These are phyloP conservation scores for Paxillus involutus DNA, from an alignment of 768 basidiomycete species.

Conservation along the genomic window DNA sequence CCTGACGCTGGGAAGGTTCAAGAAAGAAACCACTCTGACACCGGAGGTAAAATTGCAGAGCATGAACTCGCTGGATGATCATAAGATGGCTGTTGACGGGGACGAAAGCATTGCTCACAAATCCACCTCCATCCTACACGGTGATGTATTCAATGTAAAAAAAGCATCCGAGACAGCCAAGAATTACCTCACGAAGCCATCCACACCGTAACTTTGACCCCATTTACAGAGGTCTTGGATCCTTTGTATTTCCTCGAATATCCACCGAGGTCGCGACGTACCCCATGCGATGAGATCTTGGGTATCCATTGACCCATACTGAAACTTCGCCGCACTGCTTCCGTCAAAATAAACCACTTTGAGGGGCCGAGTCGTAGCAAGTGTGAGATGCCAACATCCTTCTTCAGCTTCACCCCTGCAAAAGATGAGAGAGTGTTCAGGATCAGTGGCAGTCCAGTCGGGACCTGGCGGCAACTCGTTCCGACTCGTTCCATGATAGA, in stretches of 20 bases:
- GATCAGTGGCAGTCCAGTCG: conserved; percentile 31
- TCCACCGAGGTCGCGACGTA: conserved; percentile 16
- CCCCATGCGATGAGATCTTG: conserved; percentile 37
- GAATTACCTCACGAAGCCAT: conserved; percentile 32
- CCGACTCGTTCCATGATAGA: conserved; percentile 28
- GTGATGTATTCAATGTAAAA: neutral
- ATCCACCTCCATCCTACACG: conserved; percentile 47
- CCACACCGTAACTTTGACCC: conserved; percentile 30
- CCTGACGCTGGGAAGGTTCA: conserved; percentile 23
- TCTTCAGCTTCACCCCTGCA: conserved; percentile 20
- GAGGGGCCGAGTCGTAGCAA: conserved; percentile 27
- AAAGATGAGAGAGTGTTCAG: conserved; percentile 37
- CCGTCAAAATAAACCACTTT: conserved; percentile 36
- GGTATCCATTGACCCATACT: conserved; percentile 30
- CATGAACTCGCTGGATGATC: conserved; percentile 41
- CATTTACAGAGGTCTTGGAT: conserved; percentile 31
- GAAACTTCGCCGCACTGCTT: conserved; percentile 31
- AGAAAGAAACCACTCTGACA: conserved; percentile 38
- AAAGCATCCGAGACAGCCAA: neutral
- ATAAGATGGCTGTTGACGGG: neutral
- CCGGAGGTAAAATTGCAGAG: conserved; percentile 46
- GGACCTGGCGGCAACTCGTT: conserved; percentile 21
- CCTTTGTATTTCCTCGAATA: conserved; percentile 21
- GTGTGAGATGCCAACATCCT: conserved; percentile 33
- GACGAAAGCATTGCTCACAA: conserved; percentile 35